Evolutionary conservation across 2,329 filamentous ascomycete genomes (phyloP).

Genomic region (Neofusicoccum kwambonambiense): DNA sequence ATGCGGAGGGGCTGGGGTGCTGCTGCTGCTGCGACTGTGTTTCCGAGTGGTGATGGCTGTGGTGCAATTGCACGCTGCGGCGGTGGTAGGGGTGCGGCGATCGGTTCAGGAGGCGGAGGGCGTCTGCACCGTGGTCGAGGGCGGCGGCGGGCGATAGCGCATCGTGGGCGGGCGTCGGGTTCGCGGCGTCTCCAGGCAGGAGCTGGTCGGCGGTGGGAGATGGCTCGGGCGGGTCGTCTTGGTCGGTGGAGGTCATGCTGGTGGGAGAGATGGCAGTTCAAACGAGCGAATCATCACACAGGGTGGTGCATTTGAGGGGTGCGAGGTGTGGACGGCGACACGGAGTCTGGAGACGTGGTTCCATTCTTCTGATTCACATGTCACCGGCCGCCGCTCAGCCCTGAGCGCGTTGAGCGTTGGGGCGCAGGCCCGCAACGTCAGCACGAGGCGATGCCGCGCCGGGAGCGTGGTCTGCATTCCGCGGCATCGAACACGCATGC

Average conservation of each 20-base stretch:
- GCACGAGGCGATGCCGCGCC: background rate
- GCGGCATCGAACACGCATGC: background rate
- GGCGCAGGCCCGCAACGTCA: conserved; percentile 12
- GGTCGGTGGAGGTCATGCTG: conserved; percentile 1
- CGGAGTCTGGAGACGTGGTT: conserved; percentile 17
- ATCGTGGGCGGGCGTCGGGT: background rate
- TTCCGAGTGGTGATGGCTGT: background rate
- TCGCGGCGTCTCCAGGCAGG: background rate
- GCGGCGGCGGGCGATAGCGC: background rate
- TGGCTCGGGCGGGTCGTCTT: conserved; percentile 14
- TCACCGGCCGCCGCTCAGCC: background rate
- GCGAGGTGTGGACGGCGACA: background rate
- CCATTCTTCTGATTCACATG: conserved; percentile 17
- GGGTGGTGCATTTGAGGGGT: background rate
- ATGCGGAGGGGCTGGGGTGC: background rate
- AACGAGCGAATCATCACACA: conserved; percentile 14
- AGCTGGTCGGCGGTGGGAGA: background rate
- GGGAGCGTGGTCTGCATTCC: background rate
- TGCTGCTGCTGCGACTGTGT: background rate
- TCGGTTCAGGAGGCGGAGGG: conserved; percentile 36
- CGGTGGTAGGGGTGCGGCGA: conserved; percentile 40
- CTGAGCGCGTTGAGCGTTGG: conserved; percentile 1
- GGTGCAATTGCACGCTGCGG: conserved; percentile 19
- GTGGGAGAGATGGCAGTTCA: background rate
- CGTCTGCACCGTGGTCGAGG: background rate